These are phyloP conservation scores for Trametes pubescens DNA, from an alignment of 1,284 basidiomycete genomes.

Conservation along the genomic window DNA sequence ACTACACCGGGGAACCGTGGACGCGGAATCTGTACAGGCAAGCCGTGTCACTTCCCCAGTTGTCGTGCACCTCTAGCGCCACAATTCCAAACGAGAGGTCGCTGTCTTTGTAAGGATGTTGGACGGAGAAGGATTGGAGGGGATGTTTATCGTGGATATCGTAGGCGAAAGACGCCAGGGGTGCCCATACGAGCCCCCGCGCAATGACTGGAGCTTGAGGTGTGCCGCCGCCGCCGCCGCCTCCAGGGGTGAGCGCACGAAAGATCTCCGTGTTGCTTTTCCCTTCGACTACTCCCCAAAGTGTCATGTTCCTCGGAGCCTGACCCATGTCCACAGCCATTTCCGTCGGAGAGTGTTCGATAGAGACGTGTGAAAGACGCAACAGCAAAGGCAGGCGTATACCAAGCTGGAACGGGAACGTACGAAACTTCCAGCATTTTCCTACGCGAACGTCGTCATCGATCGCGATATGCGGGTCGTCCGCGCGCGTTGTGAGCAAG, in stretches of 20 bases:
- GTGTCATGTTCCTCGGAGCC: neutral
- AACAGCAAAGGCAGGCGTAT: neutral
- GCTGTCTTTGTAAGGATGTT: neutral
- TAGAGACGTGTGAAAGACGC: neutral
- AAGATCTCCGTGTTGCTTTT: neutral
- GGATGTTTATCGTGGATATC: neutral
- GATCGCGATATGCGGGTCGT: slow-evolving; percentile 1
- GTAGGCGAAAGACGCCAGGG: neutral
- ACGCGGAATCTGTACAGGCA: neutral
- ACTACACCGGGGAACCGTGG: neutral
- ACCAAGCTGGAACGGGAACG: neutral
- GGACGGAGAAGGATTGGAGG: neutral
- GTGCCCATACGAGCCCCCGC: neutral
- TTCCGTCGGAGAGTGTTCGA: neutral
- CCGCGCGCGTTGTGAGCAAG: neutral
- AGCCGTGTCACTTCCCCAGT: neutral
- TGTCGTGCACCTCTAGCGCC: neutral
- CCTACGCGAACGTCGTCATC: slow-evolving; percentile 1
- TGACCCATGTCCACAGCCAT: neutral
- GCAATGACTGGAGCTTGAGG: neutral
- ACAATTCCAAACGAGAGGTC: neutral
- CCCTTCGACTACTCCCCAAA: neutral
- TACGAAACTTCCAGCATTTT: neutral
- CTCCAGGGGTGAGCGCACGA: neutral
- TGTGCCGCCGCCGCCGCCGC: neutral